Percentiles rank a stretch among this genome's conserved stretches.
Evolutionary conservation across 495 filamentous ascomycete species (phyloP).

Genomic region (Trichoderma virens): DNA sequence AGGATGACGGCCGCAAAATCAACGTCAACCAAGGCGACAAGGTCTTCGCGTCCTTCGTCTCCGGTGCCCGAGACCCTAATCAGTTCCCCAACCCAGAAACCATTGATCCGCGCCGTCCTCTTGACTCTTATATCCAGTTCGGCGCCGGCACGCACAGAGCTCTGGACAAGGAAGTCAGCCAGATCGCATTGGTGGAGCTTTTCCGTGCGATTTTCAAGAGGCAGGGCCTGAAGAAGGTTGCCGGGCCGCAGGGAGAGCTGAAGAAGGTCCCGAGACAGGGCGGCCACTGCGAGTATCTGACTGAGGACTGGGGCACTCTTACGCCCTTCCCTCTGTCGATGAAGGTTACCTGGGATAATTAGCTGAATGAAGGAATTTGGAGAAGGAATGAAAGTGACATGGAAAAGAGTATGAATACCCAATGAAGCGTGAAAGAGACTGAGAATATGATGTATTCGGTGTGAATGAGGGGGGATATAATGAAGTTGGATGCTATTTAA

Average conservation of each 20-base stretch:
- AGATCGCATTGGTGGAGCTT: conserved; percentile 60
- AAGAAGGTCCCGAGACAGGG: conserved; percentile 59
- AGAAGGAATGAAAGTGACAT: not conserved
- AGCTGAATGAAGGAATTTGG: conserved; percentile 19
- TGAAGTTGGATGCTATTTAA: not conserved
- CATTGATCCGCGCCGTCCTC: conserved; percentile 58
- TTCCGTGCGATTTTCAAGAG: conserved; percentile 57
- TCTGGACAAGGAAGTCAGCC: conserved; percentile 53
- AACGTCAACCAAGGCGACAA: conserved; percentile 16
- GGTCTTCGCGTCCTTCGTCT: conserved; percentile 49
- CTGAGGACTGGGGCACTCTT: conserved; percentile 63
- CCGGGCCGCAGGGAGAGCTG: conserved; percentile 60
- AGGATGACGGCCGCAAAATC: conserved; percentile 43
- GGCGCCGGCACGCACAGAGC: conserved; percentile 53
- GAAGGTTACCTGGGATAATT: conserved; percentile 43
- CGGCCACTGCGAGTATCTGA: conserved; percentile 61
- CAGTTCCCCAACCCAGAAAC: conserved; percentile 62
- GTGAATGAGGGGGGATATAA: too few species aligned
- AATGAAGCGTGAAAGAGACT: not conserved
- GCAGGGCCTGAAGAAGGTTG: conserved; percentile 57
- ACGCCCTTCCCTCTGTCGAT: conserved; percentile 68
- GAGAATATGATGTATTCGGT: not conserved
- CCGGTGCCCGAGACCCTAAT: conserved; percentile 50
- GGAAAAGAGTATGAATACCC: not conserved
- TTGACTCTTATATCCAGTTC: conserved; percentile 63